Conservation (phyloP, 495 filamentous ascomycete species). For the Penicillium bialowiezense region DNA sequence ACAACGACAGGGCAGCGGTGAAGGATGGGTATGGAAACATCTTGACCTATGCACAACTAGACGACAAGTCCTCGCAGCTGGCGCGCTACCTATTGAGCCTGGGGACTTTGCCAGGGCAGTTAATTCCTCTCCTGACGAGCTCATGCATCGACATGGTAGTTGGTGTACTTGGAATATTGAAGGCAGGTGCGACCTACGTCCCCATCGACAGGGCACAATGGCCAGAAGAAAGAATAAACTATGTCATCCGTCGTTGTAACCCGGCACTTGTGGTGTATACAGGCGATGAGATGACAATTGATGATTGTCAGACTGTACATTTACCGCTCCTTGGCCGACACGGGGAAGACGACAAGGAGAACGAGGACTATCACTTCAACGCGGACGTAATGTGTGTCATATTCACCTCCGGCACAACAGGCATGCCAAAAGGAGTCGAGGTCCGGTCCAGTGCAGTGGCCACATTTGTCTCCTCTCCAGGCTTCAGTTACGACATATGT, state of each 20-base stretch:
- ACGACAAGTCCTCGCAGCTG: not conserved
- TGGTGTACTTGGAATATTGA: conserved; percentile 15
- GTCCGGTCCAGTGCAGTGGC: not conserved
- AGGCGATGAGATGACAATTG: not conserved
- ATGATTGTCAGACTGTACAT: not conserved
- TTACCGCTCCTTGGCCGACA: too few species aligned
- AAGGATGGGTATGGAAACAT: not conserved
- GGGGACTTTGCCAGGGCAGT: not conserved
- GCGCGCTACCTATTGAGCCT: not conserved
- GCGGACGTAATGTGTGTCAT: conserved; percentile 2
- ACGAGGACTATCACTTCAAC: not conserved
- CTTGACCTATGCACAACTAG: not conserved
- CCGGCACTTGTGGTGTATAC: conserved; percentile 1
- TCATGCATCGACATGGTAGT: conserved; percentile 15
- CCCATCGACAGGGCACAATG: conserved; percentile 25
- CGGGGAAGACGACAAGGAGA: not conserved
- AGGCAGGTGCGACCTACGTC: conserved; percentile 22
- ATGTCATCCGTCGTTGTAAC: conserved; percentile 3
- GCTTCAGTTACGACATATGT: not conserved
- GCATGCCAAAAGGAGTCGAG: conserved; percentile 1
- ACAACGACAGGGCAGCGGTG: too few species aligned
- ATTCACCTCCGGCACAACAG: conserved; percentile 5
- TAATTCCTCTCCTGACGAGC: not conserved
- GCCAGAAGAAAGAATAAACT: conserved; percentile 16
- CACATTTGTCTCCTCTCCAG: not conserved